phyloP scores from a whole-genome alignment of 2,329 filamentous ascomycete species.

The Hypoxylon sp. region DNA sequence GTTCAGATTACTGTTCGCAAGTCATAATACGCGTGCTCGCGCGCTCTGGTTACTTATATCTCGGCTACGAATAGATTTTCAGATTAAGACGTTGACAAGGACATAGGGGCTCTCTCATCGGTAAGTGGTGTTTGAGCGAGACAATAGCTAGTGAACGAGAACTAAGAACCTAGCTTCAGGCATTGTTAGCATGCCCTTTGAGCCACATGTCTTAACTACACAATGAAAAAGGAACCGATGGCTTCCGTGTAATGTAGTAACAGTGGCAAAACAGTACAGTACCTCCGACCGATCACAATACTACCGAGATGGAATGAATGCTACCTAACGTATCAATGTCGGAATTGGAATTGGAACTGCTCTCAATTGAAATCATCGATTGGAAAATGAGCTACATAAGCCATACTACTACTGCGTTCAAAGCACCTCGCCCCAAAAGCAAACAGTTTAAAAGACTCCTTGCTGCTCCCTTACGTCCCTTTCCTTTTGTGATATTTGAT shows the following conservation, averaged over 20 bases:
- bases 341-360: neutral
- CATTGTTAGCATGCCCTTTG: neutral
- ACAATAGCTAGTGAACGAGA: neutral
- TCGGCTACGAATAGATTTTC: neutral
- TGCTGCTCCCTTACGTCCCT: slow-evolving; percentile 22
- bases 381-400: slow-evolving; percentile 11
- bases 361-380: slow-evolving; percentile 4
- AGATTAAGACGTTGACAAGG: neutral
- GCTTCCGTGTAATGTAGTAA: neutral
- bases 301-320: neutral
- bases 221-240: slow-evolving; percentile 6
- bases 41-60: neutral
- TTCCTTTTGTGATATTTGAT: slow-evolving; percentile 21
- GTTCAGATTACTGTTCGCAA: neutral
- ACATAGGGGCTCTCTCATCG: neutral
- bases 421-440: slow-evolving; percentile 1
- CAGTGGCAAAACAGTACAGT: neutral
- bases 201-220: neutral
- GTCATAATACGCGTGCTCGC: neutral
- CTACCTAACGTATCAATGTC: neutral
- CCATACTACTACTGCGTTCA: slow-evolving; percentile 19
- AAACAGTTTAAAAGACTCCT: slow-evolving; percentile 19
- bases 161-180: neutral
- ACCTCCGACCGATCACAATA: neutral
- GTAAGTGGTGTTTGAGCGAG: neutral